These are phyloP conservation scores for Rhododendron ferrugineum DNA, from an alignment of 148 eudicot genomes.

Conservation along the genomic window DNA sequence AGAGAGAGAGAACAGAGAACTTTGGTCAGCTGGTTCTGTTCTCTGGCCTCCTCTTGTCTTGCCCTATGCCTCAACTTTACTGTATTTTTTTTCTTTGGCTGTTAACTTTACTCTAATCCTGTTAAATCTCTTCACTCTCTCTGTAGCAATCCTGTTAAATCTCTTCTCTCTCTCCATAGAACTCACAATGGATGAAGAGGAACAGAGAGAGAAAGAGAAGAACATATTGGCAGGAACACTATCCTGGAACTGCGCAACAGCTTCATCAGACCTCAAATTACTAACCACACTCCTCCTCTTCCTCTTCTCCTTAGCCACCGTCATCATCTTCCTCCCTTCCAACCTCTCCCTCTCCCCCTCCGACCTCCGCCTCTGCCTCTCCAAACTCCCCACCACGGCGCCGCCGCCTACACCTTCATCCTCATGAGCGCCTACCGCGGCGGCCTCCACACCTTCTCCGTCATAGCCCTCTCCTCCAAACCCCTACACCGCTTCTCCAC, in stretches of 20 bases:
- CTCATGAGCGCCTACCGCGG: constrained; percentile 83
- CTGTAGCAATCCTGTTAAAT: neutral
- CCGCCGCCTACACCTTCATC: constrained; percentile 58
- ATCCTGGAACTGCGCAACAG: constrained; percentile 46
- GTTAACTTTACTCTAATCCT: neutral
- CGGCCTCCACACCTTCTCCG: constrained; percentile 53
- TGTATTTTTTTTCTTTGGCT: neutral
- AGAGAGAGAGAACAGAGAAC: neutral
- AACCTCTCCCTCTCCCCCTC: constrained; percentile 32
- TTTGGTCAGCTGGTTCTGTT: neutral
- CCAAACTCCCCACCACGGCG: constrained; percentile 26
- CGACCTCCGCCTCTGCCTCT: constrained; percentile 21
- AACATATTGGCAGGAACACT: constrained; percentile 35
- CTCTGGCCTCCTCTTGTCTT: neutral
- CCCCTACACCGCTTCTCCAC: constrained; percentile 49
- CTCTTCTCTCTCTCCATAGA: neutral
- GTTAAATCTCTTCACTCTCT: neutral
- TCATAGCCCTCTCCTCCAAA: constrained; percentile 54
- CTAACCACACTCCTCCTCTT: constrained; percentile 48
- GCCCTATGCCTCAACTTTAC: neutral
- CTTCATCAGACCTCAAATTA: constrained; percentile 40
- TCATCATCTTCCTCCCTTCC: constrained; percentile 52
- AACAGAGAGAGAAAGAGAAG: constrained; percentile 17
- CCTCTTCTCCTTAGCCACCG: constrained; percentile 44
- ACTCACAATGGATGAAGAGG: constrained; percentile 11